phyloP scores from a whole-genome alignment of 2,329 filamentous ascomycete genomes.

The Annulohypoxylon truncatum region DNA sequence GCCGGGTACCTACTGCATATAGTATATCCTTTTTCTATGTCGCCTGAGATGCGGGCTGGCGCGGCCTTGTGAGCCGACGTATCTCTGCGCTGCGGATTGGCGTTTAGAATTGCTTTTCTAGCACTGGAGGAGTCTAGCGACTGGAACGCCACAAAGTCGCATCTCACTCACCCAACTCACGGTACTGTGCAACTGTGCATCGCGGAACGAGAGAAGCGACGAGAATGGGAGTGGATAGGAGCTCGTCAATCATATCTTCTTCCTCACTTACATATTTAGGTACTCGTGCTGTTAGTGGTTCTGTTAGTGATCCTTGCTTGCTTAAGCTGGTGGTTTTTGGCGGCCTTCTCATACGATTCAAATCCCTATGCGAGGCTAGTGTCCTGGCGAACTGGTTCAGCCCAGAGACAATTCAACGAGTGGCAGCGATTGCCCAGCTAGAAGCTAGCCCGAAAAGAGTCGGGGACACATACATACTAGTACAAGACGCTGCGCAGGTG shows the following conservation, averaged over 20 bases:
- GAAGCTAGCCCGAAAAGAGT: slow-evolving; percentile 31
- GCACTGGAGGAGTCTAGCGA: slow-evolving; percentile 14
- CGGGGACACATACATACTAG: slow-evolving; percentile 26
- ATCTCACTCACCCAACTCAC: slow-evolving; percentile 18
- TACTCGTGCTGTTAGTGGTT: neutral
- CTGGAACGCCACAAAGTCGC: slow-evolving; percentile 23
- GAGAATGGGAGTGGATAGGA: slow-evolving; percentile 16
- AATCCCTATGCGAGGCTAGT: slow-evolving; percentile 24
- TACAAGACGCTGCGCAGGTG: slow-evolving; percentile 18
- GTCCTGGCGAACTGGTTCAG: slow-evolving; percentile 32
- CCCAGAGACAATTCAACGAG: slow-evolving; percentile 24
- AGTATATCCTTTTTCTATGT: slow-evolving; percentile 17
- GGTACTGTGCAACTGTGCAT: slow-evolving; percentile 14
- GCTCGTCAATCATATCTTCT: slow-evolving; percentile 3
- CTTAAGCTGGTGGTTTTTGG: slow-evolving; percentile 20
- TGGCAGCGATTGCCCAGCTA: slow-evolving; percentile 20
- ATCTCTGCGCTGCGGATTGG: slow-evolving; percentile 20
- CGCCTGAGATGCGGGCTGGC: slow-evolving; percentile 3
- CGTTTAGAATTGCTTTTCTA: slow-evolving; percentile 14
- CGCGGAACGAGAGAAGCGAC: slow-evolving; percentile 7
- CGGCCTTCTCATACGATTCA: slow-evolving; percentile 32
- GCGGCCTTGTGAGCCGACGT: slow-evolving; percentile 9
- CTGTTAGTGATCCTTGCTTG: slow-evolving; percentile 15
- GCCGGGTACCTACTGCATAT: slow-evolving; percentile 25
- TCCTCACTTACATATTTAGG: slow-evolving; percentile 3